Base-by-base conservation (phyloP, 1,284 basidiomycete genomes). In the Erythrobasidium hasegawianum region DNA sequence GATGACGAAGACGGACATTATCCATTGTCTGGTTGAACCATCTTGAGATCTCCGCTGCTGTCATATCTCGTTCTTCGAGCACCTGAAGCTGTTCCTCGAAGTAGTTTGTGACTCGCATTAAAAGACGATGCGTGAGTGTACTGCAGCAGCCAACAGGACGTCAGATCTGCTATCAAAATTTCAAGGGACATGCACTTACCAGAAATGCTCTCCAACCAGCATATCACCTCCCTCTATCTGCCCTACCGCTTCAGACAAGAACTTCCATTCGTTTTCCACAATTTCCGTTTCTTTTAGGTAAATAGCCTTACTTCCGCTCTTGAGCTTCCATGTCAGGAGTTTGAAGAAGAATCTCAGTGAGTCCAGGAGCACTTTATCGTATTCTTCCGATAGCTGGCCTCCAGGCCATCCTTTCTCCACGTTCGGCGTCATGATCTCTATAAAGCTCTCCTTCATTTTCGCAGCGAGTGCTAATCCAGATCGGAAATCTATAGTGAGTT, bases 231-330 rank as follows among this genome's bases (percentile, higher is more conserved):
- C 91, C 22, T 87, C 83, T 22, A 94, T 88, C 43, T 88, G 89
- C 76, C 93, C 82, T 59, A 92, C 92, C 49, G 97, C 92, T 75
- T 91, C 90, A 73, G 90, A 92, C 77, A 98, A 86, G 49, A 96
- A 96, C 47, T 88, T 86, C 90, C 94, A 97, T 73, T 98, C 94
- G 22, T 88, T 88, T 76, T 99, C 96, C 33, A 98, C 83, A 24
- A 97, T 86, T 75, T 98, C 96, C 0, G 94, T 97, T 80, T 98
- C 95, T 74, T 96, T 95, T 80, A 97, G 96, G 78, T 95, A 90
- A 59, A 94, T 89, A 24, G 88, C 88, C 76, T 90, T 92, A 65
- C 85, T 83, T n/a, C 89, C 89, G 69, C 89, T 90, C 79, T 95
- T 95, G 59, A 99, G 83, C 77, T 97, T 96, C 87, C 88, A 92